phyloP scores from a whole-genome alignment of 345 rosid genomes.

The Linum lewisii region DNA sequence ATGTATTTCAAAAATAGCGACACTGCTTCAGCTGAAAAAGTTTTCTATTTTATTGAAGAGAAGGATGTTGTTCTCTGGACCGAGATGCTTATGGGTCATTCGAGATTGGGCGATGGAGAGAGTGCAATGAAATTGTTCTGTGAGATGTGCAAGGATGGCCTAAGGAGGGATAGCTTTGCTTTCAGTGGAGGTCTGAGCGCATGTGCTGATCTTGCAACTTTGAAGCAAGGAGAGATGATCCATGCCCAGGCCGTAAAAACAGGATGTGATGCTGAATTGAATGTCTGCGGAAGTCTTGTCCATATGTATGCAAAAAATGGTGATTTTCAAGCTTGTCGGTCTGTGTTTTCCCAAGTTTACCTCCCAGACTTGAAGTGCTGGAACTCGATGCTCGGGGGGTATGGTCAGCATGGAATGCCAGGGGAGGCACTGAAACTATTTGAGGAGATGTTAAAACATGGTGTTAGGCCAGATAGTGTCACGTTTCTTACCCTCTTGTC shows the following conservation, averaged over 20 bases:
- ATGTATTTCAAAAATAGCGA: constrained; percentile 65
- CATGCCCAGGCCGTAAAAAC: constrained; percentile 50
- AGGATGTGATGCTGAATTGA: constrained; percentile 40
- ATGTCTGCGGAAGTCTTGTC: constrained; percentile 59
- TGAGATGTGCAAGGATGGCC: constrained; percentile 44
- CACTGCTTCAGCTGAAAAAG: constrained; percentile 36
- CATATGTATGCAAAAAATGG: constrained; percentile 88
- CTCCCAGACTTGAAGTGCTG: constrained; percentile 80
- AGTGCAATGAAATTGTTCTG: constrained; percentile 38
- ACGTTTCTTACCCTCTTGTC: constrained; percentile 64
- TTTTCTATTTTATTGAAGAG: constrained; percentile 35
- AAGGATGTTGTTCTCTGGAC: constrained; percentile 86
- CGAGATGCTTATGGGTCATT: constrained; percentile 70
- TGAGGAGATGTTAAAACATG: constrained; percentile 26
- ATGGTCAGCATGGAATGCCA: constrained; percentile 64
- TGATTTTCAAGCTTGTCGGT: constrained; percentile 37
- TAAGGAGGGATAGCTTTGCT: constrained; percentile 52
- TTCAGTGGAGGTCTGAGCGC: constrained; percentile 65
- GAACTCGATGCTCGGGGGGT: constrained; percentile 77
- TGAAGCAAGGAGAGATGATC: constrained; percentile 67
- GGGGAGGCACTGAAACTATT: constrained; percentile 48
- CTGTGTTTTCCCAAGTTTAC: constrained; percentile 32
- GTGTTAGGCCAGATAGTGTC: constrained; percentile 51
- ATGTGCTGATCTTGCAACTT: constrained; percentile 62
- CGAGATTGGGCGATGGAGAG: constrained; percentile 56